Base-by-base conservation (phyloP, 257 asterid species). In the Eustoma russellianum region DNA sequence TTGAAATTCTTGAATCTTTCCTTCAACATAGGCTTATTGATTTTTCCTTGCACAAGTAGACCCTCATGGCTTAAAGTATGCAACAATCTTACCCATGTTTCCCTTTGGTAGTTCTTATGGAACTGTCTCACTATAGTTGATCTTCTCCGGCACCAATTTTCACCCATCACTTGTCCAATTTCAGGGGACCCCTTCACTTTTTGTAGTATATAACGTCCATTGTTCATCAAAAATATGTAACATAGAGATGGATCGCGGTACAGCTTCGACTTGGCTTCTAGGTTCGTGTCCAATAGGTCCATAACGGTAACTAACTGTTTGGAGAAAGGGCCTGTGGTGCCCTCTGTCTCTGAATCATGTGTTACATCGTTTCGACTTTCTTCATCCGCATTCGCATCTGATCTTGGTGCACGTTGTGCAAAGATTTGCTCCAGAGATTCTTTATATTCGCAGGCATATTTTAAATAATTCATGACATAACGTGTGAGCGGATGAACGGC, bases 401-500 rank as follows among this genome's bases (percentile, higher is more conserved):
- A 11, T 30, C 47, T 55, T 12, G 9, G 16, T 3, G 54, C 35
- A 3, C 65, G 83, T 14, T 67, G 62, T 2, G 67, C 66, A 56
- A 81, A 86, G 1, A 90, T 70, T 3, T 68, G 70, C 58, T 83
- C 86, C 0, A 90, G 62, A 0, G 91, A 51, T 54, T 72, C 73
- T 46, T 67, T 86, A 75, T 83, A 86, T 64, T 86, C 95, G 44
- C 93, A 73, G 0, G 93, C 83, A 48, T 78, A 81, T 46, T 83
- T 78, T 0, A 90, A 70, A 51, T 86, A 90, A 61, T 90, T 83
- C 79, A 90, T 85, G 34, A 86, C 91, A 70, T 86, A 86, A 3
- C 96, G 93, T 3, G 94, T 83, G 6, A 90, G 74, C 0, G 98
- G 98, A 65, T 90, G 98, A 47, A 90, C 88, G 1, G 96, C 98